A percentile compares a stretch with the other conserved stretches of the same genome.
These are phyloP conservation scores for Candida albicans DNA, from an alignment of 1,139 yeast genomes.

Conservation along the genomic window DNA sequence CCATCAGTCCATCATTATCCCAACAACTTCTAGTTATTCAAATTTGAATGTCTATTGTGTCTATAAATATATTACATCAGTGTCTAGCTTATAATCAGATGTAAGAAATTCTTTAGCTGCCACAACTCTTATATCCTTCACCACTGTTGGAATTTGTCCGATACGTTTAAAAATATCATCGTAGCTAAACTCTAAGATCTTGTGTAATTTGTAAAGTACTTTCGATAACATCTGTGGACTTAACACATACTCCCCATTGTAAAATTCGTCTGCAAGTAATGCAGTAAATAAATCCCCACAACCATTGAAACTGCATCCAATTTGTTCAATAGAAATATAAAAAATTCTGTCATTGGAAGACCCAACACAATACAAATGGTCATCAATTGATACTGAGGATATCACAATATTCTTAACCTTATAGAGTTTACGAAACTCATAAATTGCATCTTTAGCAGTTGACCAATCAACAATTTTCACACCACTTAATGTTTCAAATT, in stretches of 20 bases:
- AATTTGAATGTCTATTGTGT: neutral
- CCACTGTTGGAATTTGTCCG: slow-evolving; percentile 17
- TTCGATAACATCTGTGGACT: slow-evolving; percentile 28
- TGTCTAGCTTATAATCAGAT: slow-evolving; percentile 12
- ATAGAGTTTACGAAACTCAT: slow-evolving; percentile 20
- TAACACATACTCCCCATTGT: slow-evolving; percentile 20
- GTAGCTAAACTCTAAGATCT: slow-evolving; percentile 30
- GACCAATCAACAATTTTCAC: slow-evolving; percentile 22
- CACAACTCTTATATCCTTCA: slow-evolving; percentile 33
- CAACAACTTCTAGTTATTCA: too few relatives aligned
- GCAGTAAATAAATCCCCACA: slow-evolving; percentile 49
- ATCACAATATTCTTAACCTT: slow-evolving; percentile 32
- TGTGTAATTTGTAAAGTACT: slow-evolving; percentile 29
- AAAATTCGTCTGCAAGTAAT: slow-evolving; percentile 36
- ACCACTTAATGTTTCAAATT: slow-evolving; percentile 35
- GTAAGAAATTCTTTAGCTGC: slow-evolving; percentile 25
- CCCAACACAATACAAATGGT: slow-evolving; percentile 37
- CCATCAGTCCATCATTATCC: too few relatives aligned
- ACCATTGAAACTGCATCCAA: slow-evolving; percentile 42
- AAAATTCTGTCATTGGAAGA: slow-evolving; percentile 21
- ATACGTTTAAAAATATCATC: slow-evolving; percentile 22
- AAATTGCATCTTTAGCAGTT: slow-evolving; percentile 22
- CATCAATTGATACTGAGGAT: slow-evolving; percentile 35
- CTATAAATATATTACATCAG: slow-evolving; percentile 13
- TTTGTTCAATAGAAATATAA: slow-evolving; percentile 30